Base-by-base conservation (phyloP, 176 grass and related monocot genomes). In the Hordeum marinum region DNA sequence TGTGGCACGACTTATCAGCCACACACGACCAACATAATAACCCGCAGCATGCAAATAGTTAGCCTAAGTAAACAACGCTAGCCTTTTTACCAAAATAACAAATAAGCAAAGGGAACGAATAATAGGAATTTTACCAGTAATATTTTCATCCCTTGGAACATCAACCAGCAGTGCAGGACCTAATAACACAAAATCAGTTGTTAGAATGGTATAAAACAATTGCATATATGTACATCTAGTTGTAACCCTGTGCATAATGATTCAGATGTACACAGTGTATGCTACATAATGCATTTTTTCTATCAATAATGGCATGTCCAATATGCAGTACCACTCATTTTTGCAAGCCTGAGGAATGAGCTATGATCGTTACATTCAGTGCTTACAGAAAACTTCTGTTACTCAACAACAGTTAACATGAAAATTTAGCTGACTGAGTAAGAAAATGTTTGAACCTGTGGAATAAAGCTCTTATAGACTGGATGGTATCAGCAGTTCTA, bases 141-240 rank as follows among this genome's bases (percentile, higher is more conserved):
- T 85, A 74, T 91, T 91, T 37, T 78, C 63, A 65, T 88, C 82
- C 72, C 85, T 91, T 71, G 85, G 90, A 63, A 91, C 85, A 77
- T 91, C 90, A 63, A 88, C 39, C 64, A 91, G 69, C 77, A 91
- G 57, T 52, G 90, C 70, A 3, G 77, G 90, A 85, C 85, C 90
- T 88, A 77, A 7, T 32, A 40, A 68, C 20, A 75, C 9, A 13
- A 45, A 72, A 58, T 1, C 80, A 82, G 32, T 58, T 57, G 45
- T 82, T 82, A 70, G 31, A 58, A 36, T 6, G 5, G 25, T 82
- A 9, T 15, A 40, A 39, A 8, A 5, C 14, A 64, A 15, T 54
- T 55, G 20, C 42, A 52, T 81, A 52, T 42, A 65, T 36, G 40
- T 31, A 8, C 1, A 25, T 7, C 37, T 50, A 68, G 52, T 36